Conservation (phyloP, 2,329 filamentous ascomycete genomes). For the Pseudogymnoascus sp. region DNA sequence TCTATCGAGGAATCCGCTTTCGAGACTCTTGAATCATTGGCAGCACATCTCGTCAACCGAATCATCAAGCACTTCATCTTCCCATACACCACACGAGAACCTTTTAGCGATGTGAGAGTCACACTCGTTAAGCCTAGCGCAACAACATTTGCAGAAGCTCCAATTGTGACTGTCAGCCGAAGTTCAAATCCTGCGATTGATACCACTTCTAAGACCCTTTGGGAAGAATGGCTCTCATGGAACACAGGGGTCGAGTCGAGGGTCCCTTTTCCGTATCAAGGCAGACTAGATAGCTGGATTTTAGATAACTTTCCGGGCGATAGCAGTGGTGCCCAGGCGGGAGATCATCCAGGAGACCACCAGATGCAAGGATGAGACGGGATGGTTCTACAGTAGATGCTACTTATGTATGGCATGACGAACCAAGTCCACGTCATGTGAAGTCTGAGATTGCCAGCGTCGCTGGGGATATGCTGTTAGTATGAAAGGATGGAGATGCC, state of each 20-base stretch:
- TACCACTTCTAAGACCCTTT: slow-evolving; percentile 5
- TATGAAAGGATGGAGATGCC: neutral
- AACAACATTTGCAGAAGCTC: slow-evolving; percentile 62
- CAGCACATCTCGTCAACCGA: slow-evolving; percentile 36
- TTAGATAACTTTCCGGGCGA: slow-evolving; percentile 10
- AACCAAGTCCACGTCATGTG: neutral
- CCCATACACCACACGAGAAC: slow-evolving; percentile 27
- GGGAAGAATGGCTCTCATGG: slow-evolving; percentile 10
- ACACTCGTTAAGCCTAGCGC: slow-evolving; percentile 65
- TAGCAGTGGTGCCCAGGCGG: neutral
- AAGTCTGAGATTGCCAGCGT: neutral
- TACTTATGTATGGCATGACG: neutral
- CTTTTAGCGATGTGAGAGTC: slow-evolving; percentile 48
- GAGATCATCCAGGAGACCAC: neutral
- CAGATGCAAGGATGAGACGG: neutral
- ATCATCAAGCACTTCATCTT: slow-evolving; percentile 38
- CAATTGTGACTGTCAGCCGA: slow-evolving; percentile 52
- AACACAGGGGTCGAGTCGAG: neutral
- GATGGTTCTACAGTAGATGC: neutral
- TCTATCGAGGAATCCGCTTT: slow-evolving; percentile 47
- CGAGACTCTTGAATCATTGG: slow-evolving; percentile 55
- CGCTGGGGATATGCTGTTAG: neutral
- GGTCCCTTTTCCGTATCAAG: slow-evolving; percentile 20
- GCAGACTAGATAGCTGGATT: slow-evolving; percentile 22
- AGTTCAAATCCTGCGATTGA: slow-evolving; percentile 15